Conservation (phyloP, 257 asterid species). For the Forsythia suspensa region DNA sequence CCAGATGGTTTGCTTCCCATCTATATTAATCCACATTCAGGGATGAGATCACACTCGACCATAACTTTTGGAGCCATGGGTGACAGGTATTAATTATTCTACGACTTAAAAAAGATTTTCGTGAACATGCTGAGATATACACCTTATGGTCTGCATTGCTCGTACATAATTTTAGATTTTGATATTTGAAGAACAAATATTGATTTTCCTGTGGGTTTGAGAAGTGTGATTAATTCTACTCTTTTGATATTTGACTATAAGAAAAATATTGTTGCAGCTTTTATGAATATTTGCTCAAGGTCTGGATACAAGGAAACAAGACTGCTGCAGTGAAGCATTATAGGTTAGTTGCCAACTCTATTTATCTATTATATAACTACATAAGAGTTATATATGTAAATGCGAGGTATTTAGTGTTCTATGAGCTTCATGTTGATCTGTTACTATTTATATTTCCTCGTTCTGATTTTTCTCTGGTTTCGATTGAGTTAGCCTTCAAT, state of each 20-base stretch:
- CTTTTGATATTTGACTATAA: too few species aligned
- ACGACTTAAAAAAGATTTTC: neutral
- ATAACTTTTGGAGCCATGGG: constrained; percentile 99
- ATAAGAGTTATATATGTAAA: too few species aligned
- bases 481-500: too few species aligned
- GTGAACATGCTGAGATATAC: neutral
- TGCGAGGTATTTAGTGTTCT: too few species aligned
- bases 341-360: constrained; percentile 24
- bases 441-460: too few species aligned
- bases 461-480: too few species aligned
- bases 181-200: too few species aligned
- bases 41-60: constrained; percentile 72
- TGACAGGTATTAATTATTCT: constrained; percentile 67
- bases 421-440: too few species aligned
- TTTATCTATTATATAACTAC: too few species aligned
- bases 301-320: constrained; percentile 97
- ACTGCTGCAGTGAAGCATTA: constrained; percentile 80
- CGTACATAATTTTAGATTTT: too few species aligned
- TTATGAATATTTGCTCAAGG: constrained; percentile 95
- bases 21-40: constrained; percentile 78
- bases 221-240: too few species aligned
- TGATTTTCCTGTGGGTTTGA: too few species aligned
- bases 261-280: constrained; percentile 54
- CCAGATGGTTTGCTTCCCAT: constrained; percentile 96
- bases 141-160: neutral